phyloP scores from a whole-genome alignment of 2,329 filamentous ascomycete genomes.

The Beauveria caledonica region DNA sequence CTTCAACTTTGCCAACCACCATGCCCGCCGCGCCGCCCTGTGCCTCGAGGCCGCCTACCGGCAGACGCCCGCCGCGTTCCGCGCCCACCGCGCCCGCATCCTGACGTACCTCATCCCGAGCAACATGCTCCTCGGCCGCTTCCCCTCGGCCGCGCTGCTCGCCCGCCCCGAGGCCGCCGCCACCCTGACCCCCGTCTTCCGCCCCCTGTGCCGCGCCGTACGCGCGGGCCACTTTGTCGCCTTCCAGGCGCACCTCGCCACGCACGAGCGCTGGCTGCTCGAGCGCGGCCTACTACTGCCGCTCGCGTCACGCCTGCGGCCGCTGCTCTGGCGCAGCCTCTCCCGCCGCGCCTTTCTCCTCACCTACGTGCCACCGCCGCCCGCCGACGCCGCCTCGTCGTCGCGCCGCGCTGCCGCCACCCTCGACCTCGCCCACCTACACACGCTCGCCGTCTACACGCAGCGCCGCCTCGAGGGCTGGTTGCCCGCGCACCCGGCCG shows the following conservation, averaged over 20 bases:
- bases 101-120: conserved; percentile 75
- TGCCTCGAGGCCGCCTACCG: conserved; percentile 74
- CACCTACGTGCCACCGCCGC: conserved; percentile 59
- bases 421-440: conserved; percentile 62
- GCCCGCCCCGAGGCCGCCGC: conserved; percentile 59
- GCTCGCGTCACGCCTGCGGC: conserved; percentile 67
- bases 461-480: conserved; percentile 57
- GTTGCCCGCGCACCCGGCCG: conserved; percentile 29
- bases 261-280: conserved; percentile 64
- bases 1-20: conserved; percentile 77
- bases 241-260: conserved; percentile 62
- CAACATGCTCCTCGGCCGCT: conserved; percentile 77
- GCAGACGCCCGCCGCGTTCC: conserved; percentile 53
- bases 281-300: conserved; percentile 67
- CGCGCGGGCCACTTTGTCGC: conserved; percentile 63
- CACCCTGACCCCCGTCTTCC: conserved; percentile 57
- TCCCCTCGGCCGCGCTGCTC: conserved; percentile 62
- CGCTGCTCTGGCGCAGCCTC: conserved; percentile 77
- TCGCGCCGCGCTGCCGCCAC: conserved; percentile 56
- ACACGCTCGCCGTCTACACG: conserved; percentile 53
- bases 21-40: conserved; percentile 68
- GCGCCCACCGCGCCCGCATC: conserved; percentile 68
- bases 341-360: conserved; percentile 70
- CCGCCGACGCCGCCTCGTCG: conserved; percentile 38
- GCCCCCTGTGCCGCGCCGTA: conserved; percentile 65